Evolutionary conservation across 2,329 filamentous ascomycete genomes (phyloP), one percentile per base, ranked within the genome.

Genomic region (Verticillium klebahnii): DNA sequence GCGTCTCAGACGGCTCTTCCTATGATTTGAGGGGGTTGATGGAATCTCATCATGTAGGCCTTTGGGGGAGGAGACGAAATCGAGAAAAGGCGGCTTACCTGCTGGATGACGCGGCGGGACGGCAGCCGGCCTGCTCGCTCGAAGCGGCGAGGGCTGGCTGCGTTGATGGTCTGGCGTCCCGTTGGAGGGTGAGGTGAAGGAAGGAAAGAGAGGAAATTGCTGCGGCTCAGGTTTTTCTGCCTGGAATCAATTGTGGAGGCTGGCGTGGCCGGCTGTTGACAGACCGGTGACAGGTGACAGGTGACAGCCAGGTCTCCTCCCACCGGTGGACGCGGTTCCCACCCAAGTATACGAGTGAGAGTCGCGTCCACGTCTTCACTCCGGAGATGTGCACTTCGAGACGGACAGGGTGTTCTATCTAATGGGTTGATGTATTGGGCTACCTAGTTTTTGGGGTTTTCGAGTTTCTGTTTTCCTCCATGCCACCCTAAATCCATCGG

Each of bases 1-100:
- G 69, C 71, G 77, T 79, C 77, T 79, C 70, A 79, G 75, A 79
- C 77, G 77, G 77, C 77, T 79, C 77, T 79, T 79, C 77, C 77
- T 79, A 75, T 72, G 69, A 72, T 68, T 68, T 69, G 66, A 65
- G 70, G 76, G 75, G 75, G 75, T 75, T 69, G 69, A 75, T 72
- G 69, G 65, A 70, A 70, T 65, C 69, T 77, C 77, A 78, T 78
- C 77, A 78, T 78, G 66, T 69, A 39, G 55, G 40, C 19, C 34
- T 40, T 23, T 9, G 37, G 32, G 36, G 9, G 32, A 29, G 23
- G 23, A 6, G 25, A 29, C 15, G 39, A 29, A 57, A 8, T 29
- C 29, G 8, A 45, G 45, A 52, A 3, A 19, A 17, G 34, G 5
- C 14, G 34, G 32, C 56, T 57, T 57, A 57, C 56, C 34, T 36